Evolutionary conservation across 2,329 filamentous ascomycete species (phyloP), one percentile per base, ranked within the genome.

Genomic region (Ophiostoma piceae): DNA sequence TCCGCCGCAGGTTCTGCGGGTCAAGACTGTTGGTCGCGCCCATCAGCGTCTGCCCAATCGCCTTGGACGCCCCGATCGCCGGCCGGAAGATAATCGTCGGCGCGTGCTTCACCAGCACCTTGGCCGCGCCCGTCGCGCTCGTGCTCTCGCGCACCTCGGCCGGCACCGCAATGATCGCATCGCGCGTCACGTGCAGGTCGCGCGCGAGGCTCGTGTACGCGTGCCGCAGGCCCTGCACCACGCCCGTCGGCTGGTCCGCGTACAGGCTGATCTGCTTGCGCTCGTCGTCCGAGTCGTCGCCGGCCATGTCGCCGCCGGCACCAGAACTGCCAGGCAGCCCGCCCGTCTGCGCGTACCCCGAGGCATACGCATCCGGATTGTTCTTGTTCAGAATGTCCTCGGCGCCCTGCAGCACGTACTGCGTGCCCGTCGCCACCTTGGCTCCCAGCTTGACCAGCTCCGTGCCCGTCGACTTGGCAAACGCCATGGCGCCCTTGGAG

Each of bases 371-470:
- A 16, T 62, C 57, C 26, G 57, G 26, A 26, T 26, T 43, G 79
- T 67, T 80, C 79, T 74, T 82, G 81, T 69, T 82, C 54, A 97
- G 84, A 72, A 97, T 84, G 22, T 87, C 91, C 78, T 99, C 96
- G 0, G 94, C 93, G 22, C 91, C 91, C 76, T 97, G 91, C 1
- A 99, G 85, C 19, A 94, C 88, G n/a, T 91, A 95, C 76, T 98
- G 95, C 2, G 96, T 97, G 43, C 95, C 95, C 67, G 98, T 92
- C 0, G 94, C 94, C 67, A 98, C 83, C 79, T 97, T 98, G 65
- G 95, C 95, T 14, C 95, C 94, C 0, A 99, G 84, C 75, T 95
- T 95, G 73, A 97, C 91, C n/a, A 98, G 84, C 77, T 97, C 95
- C 0, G 91, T 96, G 2, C 94, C 94, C 0, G 95, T 99, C 0